A percentile compares a stretch with the other conserved stretches of the same genome.
Conservation (phyloP, 106 monocot species). For the Dendrobium officinale region DNA sequence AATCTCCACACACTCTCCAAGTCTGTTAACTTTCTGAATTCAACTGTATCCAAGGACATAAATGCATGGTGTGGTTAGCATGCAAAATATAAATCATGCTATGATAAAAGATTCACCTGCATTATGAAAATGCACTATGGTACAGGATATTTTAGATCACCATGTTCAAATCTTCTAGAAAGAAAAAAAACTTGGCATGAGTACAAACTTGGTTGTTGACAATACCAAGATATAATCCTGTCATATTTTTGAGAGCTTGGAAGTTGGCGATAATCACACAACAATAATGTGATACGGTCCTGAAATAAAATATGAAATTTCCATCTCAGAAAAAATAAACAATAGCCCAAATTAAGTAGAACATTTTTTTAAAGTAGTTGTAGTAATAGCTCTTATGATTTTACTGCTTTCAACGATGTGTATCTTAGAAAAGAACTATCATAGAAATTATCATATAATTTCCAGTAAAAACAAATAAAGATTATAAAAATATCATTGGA, state of each 20-base stretch:
- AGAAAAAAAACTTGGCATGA: neutral
- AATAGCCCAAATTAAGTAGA: neutral
- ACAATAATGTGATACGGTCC: constrained; percentile 66
- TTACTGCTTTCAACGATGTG: neutral
- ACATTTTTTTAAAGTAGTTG: neutral
- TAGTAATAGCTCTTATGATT: neutral
- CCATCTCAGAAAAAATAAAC: neutral
- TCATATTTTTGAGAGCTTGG: constrained; percentile 55
- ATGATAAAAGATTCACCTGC: neutral
- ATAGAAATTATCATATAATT: neutral
- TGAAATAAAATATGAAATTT: constrained; percentile 19
- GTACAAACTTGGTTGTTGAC: neutral
- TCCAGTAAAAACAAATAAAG: neutral
- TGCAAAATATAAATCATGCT: neutral
- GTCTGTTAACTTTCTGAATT: neutral
- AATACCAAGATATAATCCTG: constrained; percentile 93
- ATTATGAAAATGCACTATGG: neutral
- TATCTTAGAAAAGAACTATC: neutral
- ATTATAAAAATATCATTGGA: neutral
- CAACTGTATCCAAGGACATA: neutral
- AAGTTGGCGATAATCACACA: constrained; percentile 85
- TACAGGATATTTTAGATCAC: neutral
- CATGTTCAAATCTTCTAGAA: neutral
- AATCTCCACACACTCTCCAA: neutral
- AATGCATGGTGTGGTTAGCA: neutral